These are phyloP conservation scores for Cryptosporidium sp. DNA, from an alignment of 169 alveolate genomes.

Conservation along the genomic window DNA sequence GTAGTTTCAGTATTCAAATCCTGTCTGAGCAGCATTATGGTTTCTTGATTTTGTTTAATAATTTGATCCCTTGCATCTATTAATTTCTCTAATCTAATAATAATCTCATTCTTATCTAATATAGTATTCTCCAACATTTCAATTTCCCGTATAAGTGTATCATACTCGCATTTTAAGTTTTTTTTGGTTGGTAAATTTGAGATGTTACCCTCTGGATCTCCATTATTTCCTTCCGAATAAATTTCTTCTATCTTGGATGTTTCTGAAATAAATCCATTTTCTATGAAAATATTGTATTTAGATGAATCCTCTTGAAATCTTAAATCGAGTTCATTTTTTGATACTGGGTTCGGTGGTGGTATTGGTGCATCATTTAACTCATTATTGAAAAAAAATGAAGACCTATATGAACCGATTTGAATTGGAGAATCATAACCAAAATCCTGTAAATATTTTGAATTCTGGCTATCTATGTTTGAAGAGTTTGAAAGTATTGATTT, in stretches of 20 bases:
- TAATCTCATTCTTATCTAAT: slow-evolving; percentile 49
- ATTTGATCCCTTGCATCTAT: slow-evolving; percentile 61
- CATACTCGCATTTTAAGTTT: slow-evolving; percentile 3
- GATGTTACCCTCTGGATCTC: not conserved
- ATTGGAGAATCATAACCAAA: slow-evolving; percentile 26
- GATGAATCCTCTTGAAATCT: not conserved
- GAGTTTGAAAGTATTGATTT: not conserved
- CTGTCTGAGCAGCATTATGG: slow-evolving; percentile 11
- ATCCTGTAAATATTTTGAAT: slow-evolving; percentile 1
- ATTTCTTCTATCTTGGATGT: not conserved
- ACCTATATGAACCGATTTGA: slow-evolving; percentile 3
- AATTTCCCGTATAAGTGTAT: slow-evolving; percentile 38
- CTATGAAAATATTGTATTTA: not conserved
- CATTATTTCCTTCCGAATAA: not conserved
- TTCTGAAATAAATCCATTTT: not conserved
- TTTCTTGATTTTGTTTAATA: slow-evolving; percentile 59
- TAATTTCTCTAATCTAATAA: slow-evolving; percentile 49
- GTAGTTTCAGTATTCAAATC: slow-evolving; percentile 24
- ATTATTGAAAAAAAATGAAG: slow-evolving; percentile 15
- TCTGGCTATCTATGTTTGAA: not conserved
- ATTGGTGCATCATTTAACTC: slow-evolving; percentile 62
- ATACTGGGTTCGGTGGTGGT: slow-evolving; percentile 68
- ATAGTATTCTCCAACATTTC: slow-evolving; percentile 21
- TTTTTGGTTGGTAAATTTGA: not conserved
- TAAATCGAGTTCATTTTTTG: not conserved